Base-by-base conservation (phyloP, 2,329 filamentous ascomycete species). In the Phialocephala sp. region DNA sequence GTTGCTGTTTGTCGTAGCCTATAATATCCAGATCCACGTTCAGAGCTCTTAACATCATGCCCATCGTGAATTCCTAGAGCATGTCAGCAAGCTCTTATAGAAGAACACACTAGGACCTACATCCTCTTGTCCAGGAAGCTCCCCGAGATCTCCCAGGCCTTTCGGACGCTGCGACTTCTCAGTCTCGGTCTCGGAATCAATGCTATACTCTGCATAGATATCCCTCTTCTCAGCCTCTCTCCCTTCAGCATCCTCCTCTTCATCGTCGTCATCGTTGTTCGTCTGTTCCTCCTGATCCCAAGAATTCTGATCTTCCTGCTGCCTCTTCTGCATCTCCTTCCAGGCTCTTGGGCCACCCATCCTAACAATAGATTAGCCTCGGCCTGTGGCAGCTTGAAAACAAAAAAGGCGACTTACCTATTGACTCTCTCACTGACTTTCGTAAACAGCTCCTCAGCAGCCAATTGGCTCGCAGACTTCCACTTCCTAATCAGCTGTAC, bases 361-460 rank as follows among this genome's bases (percentile, higher is more conserved):
- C 39, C 73, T 75, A 54, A 32, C 18, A 52, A 18, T 20, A 4
- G 2, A 41, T 69, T 55, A 69, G 65, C 35, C 14, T 20, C 32
- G n/a, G 3, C 11, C 55, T 14, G 15, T 18, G 32, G 14, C 22
- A 54, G 9, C n/a, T 15, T 18, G 2, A 4, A 54, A 12, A 22
- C 1, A 39, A 12, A 22, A 2, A 22, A 14, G 22, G 22, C 4
- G 22, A 70, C 69, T 59, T 67, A 77, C 70, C 84, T 79, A 71
- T 86, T 81, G 41, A 91, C 82, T 62, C 86, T 79, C 74, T 89
- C 87, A 68, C 83, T 83, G 24, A 89, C 86, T 22, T 80, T 78
- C 27, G 78, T 81, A 75, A 90, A 92, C 12, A 91, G 78, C 72
- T 91, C 88, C 70, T 92, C 90, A 0, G 90, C 90, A 8, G 88